These are phyloP conservation scores for Hirsutella rhossiliensis DNA, from an alignment of 2,329 filamentous ascomycete species.

Conservation along the genomic window DNA sequence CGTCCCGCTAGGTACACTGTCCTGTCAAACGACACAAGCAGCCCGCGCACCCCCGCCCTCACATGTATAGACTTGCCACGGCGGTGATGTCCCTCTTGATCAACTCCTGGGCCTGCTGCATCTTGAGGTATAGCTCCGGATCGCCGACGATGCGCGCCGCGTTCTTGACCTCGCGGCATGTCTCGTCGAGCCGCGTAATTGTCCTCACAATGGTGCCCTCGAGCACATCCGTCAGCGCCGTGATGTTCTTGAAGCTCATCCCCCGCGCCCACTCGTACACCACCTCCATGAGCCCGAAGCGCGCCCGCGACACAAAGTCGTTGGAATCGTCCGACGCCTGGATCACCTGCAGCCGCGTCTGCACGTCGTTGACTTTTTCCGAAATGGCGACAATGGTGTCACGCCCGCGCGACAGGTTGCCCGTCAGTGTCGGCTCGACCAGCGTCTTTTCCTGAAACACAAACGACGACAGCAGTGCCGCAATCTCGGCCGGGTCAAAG, in stretches of 20 bases:
- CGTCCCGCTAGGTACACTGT: background rate
- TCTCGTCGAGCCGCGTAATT: conserved; percentile 89
- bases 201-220: conserved; percentile 95
- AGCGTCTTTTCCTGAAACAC: conserved; percentile 98
- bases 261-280: conserved; percentile 97
- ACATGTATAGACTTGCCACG: conserved; percentile 82
- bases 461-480: conserved; percentile 83
- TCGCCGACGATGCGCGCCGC: conserved; percentile 92
- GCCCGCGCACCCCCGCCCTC: background rate
- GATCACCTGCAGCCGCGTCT: conserved; percentile 86
- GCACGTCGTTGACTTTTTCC: conserved; percentile 83
- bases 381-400: conserved; percentile 81
- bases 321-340: conserved; percentile 81
- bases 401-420: conserved; percentile 69
- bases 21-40: background rate
- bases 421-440: conserved; percentile 65
- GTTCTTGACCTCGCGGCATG: conserved; percentile 94
- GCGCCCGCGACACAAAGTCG: conserved; percentile 75
- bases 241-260: conserved; percentile 98
- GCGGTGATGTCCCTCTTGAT: conserved; percentile 95
- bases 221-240: conserved; percentile 86
- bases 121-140: conserved; percentile 86
- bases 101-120: conserved; percentile 94
- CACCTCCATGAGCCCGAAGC: conserved; percentile 92
- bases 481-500: conserved; percentile 93